Percentiles rank a stretch among this genome's conserved stretches.
Evolutionary conservation across 2,329 filamentous ascomycete genomes (phyloP).

Genomic region (Tolypocladium amazonense): DNA sequence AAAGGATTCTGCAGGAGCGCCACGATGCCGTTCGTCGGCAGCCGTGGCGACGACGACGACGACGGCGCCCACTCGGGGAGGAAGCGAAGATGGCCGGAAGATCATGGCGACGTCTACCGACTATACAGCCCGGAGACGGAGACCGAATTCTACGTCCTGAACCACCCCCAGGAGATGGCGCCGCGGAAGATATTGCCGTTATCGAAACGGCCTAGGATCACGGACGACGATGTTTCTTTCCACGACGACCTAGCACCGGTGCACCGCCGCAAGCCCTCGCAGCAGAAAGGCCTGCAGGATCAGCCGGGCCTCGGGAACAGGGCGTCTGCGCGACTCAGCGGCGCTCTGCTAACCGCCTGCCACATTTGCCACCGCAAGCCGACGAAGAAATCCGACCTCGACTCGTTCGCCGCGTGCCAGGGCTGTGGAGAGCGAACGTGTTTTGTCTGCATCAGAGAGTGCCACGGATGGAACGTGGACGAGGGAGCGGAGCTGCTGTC

Average conservation of each 20-base stretch:
- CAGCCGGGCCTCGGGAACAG: slow-evolving; percentile 7
- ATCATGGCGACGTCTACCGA: slow-evolving; percentile 14
- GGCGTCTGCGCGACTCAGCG: slow-evolving; percentile 3
- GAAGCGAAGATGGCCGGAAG: slow-evolving; percentile 23
- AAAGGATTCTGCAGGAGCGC: not conserved
- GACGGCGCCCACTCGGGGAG: slow-evolving; percentile 18
- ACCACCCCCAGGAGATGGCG: slow-evolving; percentile 12
- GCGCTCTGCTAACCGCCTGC: slow-evolving; percentile 39
- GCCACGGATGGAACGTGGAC: slow-evolving; percentile 34
- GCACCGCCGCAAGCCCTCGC: slow-evolving; percentile 15
- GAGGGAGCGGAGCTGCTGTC: slow-evolving; percentile 10
- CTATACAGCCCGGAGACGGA: slow-evolving; percentile 14
- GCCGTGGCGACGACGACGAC: slow-evolving; percentile 13
- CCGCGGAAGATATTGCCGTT: slow-evolving; percentile 20
- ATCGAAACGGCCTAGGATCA: slow-evolving; percentile 19
- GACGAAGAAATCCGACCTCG: slow-evolving; percentile 53
- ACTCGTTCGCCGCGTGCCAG: slow-evolving; percentile 54
- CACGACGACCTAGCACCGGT: slow-evolving; percentile 6
- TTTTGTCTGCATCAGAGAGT: slow-evolving; percentile 58
- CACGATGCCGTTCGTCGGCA: slow-evolving; percentile 23
- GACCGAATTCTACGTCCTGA: slow-evolving; percentile 15
- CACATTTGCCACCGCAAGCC: slow-evolving; percentile 59
- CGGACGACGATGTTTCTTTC: slow-evolving; percentile 11
- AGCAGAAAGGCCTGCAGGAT: slow-evolving; percentile 11
- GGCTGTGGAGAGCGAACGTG: slow-evolving; percentile 53